phyloP scores from a whole-genome alignment of 495 filamentous ascomycete species.

The Xylaria bambusicola region DNA sequence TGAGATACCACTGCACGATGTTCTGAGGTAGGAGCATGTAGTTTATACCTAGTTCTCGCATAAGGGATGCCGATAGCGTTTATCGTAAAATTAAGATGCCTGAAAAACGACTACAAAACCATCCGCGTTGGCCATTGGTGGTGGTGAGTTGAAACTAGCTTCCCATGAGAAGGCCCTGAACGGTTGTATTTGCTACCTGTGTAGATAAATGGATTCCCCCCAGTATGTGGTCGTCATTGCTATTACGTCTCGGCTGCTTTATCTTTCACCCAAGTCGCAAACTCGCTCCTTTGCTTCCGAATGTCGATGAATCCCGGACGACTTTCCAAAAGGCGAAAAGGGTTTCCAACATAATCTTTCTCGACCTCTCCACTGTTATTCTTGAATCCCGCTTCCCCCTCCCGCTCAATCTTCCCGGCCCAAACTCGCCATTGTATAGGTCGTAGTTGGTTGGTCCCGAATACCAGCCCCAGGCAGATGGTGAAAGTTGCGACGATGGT shows the following conservation, averaged over 20 bases:
- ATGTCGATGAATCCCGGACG: constrained; percentile 53
- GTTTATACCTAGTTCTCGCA: too few relatives aligned
- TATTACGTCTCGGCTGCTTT: constrained; percentile 5
- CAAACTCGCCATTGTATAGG: constrained; percentile 81
- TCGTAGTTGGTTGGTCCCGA: constrained; percentile 67
- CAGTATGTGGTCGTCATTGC: too few relatives aligned
- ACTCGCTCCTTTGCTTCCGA: constrained; percentile 73
- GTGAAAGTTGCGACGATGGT: constrained; percentile 70
- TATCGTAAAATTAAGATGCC: too few relatives aligned
- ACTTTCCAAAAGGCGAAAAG: constrained; percentile 46
- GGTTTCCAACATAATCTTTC: constrained; percentile 55
- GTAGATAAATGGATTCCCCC: too few relatives aligned
- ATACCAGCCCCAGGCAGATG: constrained; percentile 69
- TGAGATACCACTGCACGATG: too few relatives aligned
- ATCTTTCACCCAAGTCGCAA: constrained; percentile 69
- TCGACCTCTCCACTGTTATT: constrained; percentile 64
- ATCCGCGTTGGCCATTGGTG: too few relatives aligned
- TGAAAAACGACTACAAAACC: neutral
- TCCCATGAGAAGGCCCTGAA: too few relatives aligned
- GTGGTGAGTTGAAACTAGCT: too few relatives aligned
- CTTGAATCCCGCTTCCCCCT: constrained; percentile 69
- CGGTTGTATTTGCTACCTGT: too few relatives aligned
- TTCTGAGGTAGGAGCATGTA: too few relatives aligned
- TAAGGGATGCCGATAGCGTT: too few relatives aligned
- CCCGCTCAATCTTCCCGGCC: constrained; percentile 79